Evolutionary conservation across 192 early-diverging fungal species (phyloP).

Genomic region (Coemansia nantahalensis): DNA sequence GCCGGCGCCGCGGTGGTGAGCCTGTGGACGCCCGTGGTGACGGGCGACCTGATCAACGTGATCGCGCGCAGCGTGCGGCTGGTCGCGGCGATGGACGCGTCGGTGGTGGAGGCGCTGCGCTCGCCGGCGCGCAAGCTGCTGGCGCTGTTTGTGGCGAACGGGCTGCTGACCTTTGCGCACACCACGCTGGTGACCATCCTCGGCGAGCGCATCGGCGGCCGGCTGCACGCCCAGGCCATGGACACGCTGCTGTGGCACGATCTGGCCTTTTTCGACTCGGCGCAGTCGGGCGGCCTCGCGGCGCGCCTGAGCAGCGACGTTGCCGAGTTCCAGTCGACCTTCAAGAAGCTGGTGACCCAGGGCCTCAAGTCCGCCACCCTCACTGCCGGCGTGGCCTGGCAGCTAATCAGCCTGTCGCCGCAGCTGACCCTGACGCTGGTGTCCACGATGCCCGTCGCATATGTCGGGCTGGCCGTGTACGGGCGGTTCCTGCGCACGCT

Average conservation of each 20-base stretch:
- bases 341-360: slow-evolving; percentile 61
- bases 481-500: slow-evolving; percentile 56
- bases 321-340: slow-evolving; percentile 60
- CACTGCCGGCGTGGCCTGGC: slow-evolving; percentile 54
- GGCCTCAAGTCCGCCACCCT: slow-evolving; percentile 59
- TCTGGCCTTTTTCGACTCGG: slow-evolving; percentile 60
- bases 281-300: slow-evolving; percentile 56
- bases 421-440: slow-evolving; percentile 55
- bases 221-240: slow-evolving; percentile 55
- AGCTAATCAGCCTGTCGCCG: slow-evolving; percentile 56
- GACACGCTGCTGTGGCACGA: slow-evolving; percentile 58
- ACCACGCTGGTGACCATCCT: slow-evolving; percentile 60
- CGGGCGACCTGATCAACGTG: slow-evolving; percentile 58
- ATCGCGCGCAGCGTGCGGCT: slow-evolving; percentile 42
- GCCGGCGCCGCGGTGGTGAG: slow-evolving; percentile 56
- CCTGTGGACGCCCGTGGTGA: slow-evolving; percentile 56
- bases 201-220: slow-evolving; percentile 59
- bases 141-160: slow-evolving; percentile 56
- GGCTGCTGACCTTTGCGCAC: slow-evolving; percentile 60
- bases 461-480: slow-evolving; percentile 53
- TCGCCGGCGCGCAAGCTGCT: slow-evolving; percentile 56
- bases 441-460: slow-evolving; percentile 54
- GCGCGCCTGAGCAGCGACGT: slow-evolving; percentile 57
- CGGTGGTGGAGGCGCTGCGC: slow-evolving; percentile 28
- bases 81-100: slow-evolving; percentile 11